Base-by-base conservation (phyloP, 2,329 filamentous ascomycete species). In the Cyanodermella asteris region DNA sequence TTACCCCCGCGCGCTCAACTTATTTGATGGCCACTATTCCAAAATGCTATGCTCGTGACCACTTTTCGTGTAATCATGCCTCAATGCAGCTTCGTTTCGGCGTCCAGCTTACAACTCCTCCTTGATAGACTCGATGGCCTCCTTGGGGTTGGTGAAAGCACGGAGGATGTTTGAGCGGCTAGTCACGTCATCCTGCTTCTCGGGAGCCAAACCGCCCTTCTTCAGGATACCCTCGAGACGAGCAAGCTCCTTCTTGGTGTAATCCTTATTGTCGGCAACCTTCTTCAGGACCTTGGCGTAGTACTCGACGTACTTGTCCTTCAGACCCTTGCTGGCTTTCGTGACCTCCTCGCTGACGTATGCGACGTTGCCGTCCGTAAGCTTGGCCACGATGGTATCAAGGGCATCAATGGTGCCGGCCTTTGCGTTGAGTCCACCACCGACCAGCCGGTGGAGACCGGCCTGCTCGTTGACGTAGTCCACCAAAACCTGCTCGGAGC, bases 231-330 rank as follows among this genome's bases (percentile, higher is more conserved):
- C 69, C 39, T 78, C 64, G 33, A 94, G 60, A 34, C 84, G 67
- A 32, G 69, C 61, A 34, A 82, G 58, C 61, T 94, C 84, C 68
- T 91, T 94, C 44, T 66, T 56, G 24, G 70, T 78, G 44, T 78
- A 93, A 26, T 59, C 72, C 32, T 74, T 61, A 53, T 74, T 90
- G 49, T 72, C 60, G 45, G 57, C 61, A 34, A 87, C 56, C 68
- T 93, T 94, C 46, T 77, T 67, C 32, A 87, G 74, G 27, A 91
- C 81, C 47, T 77, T 78, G 47, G 87, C 60, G 50, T 97, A 94
- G 65, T 97, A 97, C 52, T 82, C 64, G 23, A 78, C 78, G 44
- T 84, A 91, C 58, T 77, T 78, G 49, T 72, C 70, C 53, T 72
- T 65, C 26, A 87, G 47, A 25, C 51, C 56, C 38, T 62, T 61